Evolutionary conservation across 768 basidiomycete genomes (phyloP), one percentile per base, ranked within the genome.

Genomic region (Rubroboletus pulcherrimus): DNA sequence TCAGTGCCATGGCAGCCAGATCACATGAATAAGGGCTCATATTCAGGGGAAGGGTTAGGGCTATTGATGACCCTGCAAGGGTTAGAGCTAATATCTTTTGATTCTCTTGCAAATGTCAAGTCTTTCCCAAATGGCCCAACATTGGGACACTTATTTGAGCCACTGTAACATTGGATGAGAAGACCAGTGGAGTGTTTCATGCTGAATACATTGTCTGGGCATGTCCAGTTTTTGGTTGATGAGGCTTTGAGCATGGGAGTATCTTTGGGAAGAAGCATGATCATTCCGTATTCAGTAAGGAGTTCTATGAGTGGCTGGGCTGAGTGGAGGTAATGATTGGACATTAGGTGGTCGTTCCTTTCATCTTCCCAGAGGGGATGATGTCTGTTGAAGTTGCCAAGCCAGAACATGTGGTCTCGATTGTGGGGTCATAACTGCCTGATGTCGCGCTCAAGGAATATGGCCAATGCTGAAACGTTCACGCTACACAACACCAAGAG

Each of bases 191-290:
- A 41, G 24, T 40, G n/a, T 0, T 55, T 46, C 0, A 43, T 60
- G 9, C 56, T 41, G 17, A 66, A 64, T 0, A 62, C n/a, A n/a
- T 66, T 64, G 39, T 65, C 55, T 0, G 55, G 57, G 0, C 49
- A 0, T 0, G 55, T 64, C 46, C 63, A 67, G 52, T 75, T 77
- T 12, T 72, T 70, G 0, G 75, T 68, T 45, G 0, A 37, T 44
- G 0, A n/a, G n/a, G 71, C 61, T 19, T 72, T 38, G 0, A 81
- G 66, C 0, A 75, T 83, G 0, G 77, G 77, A 0, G 65, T 63
- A 0, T 63, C 65, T 11, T 62, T 51, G 0, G 72, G 74, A 0
- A 82, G 70, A 0, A 66, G 53, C 74, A 77, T 74, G 0, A 54
- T 7, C 63, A 82, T 67, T 0, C 60, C 56, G 49, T 71, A 47